These are phyloP conservation scores for Moesziomyces antarcticus DNA, from an alignment of 1,284 basidiomycete genomes.

Conservation along the genomic window DNA sequence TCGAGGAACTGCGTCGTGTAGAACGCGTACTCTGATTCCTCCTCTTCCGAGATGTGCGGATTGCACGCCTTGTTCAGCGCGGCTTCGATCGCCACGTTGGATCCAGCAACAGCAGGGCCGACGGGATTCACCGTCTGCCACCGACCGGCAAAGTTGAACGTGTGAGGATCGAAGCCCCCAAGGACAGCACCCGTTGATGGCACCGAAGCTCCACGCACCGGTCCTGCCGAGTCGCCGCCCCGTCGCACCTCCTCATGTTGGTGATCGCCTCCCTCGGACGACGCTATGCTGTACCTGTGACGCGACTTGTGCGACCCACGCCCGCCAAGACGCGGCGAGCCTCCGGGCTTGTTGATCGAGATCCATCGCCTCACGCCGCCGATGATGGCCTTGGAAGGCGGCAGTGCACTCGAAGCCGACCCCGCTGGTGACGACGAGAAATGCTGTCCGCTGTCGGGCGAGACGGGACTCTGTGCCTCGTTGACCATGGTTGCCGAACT, in stretches of 20 bases:
- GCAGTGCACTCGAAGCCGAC: constrained; percentile 8
- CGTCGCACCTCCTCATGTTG: constrained; percentile 12
- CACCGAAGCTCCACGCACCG: constrained; percentile 1
- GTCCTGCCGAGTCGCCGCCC: background rate
- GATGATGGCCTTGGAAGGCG: constrained; percentile 51
- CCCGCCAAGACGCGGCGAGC: constrained; percentile 16
- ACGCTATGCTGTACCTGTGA: constrained; percentile 29
- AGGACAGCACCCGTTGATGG: background rate
- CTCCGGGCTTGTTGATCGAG: constrained; percentile 47
- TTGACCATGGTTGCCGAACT: constrained; percentile 23
- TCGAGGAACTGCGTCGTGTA: constrained; percentile 50
- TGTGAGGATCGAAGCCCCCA: constrained; percentile 34
- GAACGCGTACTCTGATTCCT: constrained; percentile 45
- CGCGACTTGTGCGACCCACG: constrained; percentile 13
- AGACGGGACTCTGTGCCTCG: constrained; percentile 22
- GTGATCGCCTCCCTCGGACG: constrained; percentile 22
- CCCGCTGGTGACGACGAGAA: constrained; percentile 9
- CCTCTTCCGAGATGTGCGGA: constrained; percentile 39
- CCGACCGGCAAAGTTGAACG: constrained; percentile 49
- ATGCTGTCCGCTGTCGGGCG: constrained; percentile 15
- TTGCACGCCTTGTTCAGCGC: constrained; percentile 42
- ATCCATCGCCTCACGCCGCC: constrained; percentile 61
- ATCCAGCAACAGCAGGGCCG: constrained; percentile 19
- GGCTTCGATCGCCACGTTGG: constrained; percentile 40
- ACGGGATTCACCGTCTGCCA: constrained; percentile 41